A percentile compares a stretch with the other conserved stretches of the same genome.
Evolutionary conservation across 1,139 yeast genomes (phyloP).

Genomic region (Yamadazyma siamensis): DNA sequence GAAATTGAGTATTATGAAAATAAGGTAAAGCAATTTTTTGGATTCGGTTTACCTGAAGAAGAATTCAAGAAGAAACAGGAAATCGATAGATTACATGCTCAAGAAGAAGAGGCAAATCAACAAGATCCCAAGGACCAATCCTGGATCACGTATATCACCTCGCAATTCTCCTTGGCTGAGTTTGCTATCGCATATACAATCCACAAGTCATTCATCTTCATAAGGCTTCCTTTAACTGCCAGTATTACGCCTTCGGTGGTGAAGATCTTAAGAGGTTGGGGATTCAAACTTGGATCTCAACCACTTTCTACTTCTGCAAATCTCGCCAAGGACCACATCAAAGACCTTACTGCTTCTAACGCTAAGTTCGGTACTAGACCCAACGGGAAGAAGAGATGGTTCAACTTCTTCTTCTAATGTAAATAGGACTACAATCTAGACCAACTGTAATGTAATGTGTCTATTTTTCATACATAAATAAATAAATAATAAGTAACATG

Average conservation of each 20-base stretch:
- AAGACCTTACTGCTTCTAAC: conserved; percentile 35
- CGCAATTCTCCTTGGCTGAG: conserved; percentile 57
- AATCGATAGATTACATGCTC: conserved; percentile 25
- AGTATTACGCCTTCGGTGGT: conserved; percentile 88
- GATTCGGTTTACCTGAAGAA: conserved; percentile 48
- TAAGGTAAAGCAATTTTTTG: conserved; percentile 54
- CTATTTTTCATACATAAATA: neutral
- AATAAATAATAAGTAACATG: conserved; percentile 5
- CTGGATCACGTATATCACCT: conserved; percentile 25
- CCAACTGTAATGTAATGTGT: too few species aligned
- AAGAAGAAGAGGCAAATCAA: conserved; percentile 4
- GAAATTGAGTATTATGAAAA: conserved; percentile 66
- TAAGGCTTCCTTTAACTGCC: conserved; percentile 86
- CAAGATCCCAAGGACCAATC: conserved; percentile 3
- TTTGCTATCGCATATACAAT: conserved; percentile 89
- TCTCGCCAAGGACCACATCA: conserved; percentile 24
- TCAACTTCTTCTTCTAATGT: conserved; percentile 51
- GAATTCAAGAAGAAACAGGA: conserved; percentile 35
- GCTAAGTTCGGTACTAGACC: conserved; percentile 55
- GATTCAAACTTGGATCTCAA: conserved; percentile 69
- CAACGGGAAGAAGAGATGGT: conserved; percentile 55
- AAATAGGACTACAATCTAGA: conserved; percentile 4
- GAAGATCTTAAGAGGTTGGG: conserved; percentile 63
- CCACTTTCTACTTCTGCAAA: conserved; percentile 34
- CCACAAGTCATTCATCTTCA: conserved; percentile 79